Evolutionary conservation across 2,329 filamentous ascomycete genomes (phyloP), one percentile per base, ranked within the genome.

Genomic region (Amphichorda felina): DNA sequence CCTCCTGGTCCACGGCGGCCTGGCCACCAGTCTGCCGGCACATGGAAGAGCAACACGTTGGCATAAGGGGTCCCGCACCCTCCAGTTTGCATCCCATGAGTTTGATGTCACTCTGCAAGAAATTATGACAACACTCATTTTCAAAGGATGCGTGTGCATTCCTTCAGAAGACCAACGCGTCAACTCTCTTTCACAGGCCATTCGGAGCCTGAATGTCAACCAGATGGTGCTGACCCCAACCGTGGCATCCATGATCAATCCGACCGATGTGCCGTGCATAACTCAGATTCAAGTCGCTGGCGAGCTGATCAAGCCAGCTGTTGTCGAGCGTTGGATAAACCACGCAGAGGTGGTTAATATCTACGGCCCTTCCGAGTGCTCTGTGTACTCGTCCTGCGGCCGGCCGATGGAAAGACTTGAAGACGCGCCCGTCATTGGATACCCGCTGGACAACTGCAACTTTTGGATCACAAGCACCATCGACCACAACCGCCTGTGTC

Each of bases 111-210:
- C 21, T 22, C 9, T 37, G 4, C 14, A 16, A 2, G 35, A 37
- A 6, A 44, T 47, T 26, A 10, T 50, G 5, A 46, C 39, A 0
- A 42, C 43, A 1, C 8, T 50, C 17, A 37, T 47, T 6, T 30
- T 44, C 10, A 53, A 54, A 9, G 53, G 48, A 0, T 55, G 53
- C 30, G 43, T 57, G 4, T 55, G 53, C 19, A 43, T 57, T 14
- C 58, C 59, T 1, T 60, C 56, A 1, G 60, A 65, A 18, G 46
- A 56, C 3, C 51, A 55, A 21, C 53, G 34, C 26, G 10, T 30
- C 17, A 37, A 37, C 19, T 25, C 15, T 7, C 15, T 37, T 11
- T n/a, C 18, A 9, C 21, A 30, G 10, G 18, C 35, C 10, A 37
- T 37, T 22, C 32, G 18, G 9, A 15, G 11, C 14, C 6, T 33